Base-by-base conservation (phyloP, 495 filamentous ascomycete species). In the Alectoria sarmentosa region DNA sequence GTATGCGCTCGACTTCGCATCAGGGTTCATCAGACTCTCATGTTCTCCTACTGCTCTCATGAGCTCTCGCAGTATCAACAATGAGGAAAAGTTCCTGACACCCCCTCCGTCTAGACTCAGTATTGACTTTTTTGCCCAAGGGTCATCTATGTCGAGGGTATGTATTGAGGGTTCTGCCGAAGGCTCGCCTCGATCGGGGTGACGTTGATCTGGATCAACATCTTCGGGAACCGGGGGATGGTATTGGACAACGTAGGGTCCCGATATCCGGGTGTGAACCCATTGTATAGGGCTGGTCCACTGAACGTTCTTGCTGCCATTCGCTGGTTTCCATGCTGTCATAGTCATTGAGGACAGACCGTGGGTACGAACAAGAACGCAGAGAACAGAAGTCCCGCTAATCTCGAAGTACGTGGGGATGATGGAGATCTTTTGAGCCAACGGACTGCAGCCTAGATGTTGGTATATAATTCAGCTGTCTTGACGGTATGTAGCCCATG, bases 41-140 rank as follows among this genome's bases (percentile, higher is more conserved):
- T 11, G 6, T 3, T 38, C 9, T 34, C 10, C 26, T 4, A 63
- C 28, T 0, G 13, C 15, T 32, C 23, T 32, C 65, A 68, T 61
- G 19, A 67, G 58, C 37, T 42, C 17, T 49, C 17, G n/a, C n/a
- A 68, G 32, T 36, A 66, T 60, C 37, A 68, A 57, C 5, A 67
- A 32, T 13, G 66, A 44, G 13, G 44, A 62, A 7, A n/a, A 44
- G 13, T 62, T 44, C 28, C 66, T 58, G 13, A 68, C 23, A 21
- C 65, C 64, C 8, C 66, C 66, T 17, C 65, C 64, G 37, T 68
- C 66, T 13, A 68, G 9, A 26, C 65, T 37, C 38, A 68, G 23
- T 15, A 68, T 59, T 4, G 21, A 34, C 32, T 68, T 68, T 39
- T 26, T 59, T 3, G 34, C 44, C 66, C 66, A 68, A 3, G 66